Evolutionary conservation across 331 rosid species (phyloP), one percentile per base, ranked within the genome.

Genomic region (Malus hybrid): DNA sequence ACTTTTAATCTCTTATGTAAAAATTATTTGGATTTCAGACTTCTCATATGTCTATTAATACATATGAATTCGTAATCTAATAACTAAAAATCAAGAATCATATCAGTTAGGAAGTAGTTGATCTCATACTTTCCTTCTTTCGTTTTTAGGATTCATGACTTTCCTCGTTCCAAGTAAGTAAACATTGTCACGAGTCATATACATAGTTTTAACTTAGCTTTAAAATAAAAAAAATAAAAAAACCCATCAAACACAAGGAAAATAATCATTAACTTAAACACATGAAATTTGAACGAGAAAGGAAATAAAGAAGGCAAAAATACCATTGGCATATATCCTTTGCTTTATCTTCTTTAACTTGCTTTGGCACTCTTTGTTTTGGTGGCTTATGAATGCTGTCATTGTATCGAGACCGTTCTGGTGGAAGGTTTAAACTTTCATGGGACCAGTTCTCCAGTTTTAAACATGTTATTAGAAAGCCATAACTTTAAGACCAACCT

Each of bases 341-440:
- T 48, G 85, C 88, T 85, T 88, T 85, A 65, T 82, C 77, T 80
- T 87, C 93, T 88, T 91, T 85, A 82, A 83, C 84, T 84, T 83
- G 86, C 93, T 89, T 89, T 87, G 77, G 77, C 22, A 62, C 76
- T 84, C 82, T 82, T 82, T 84, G 65, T 31, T 80, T 73, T 80
- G 79, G 83, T 83, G 86, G 85, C 87, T 81, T 69, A 55, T 4
- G 69, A n/a, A 32, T 72, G 76, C 76, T 56, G 76, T 57, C 55
- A 76, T 71, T 64, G 65, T 39, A 67, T 54, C 55, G 24, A 80
- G 78, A 84, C 82, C 76, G 29, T 76, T 60, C 70, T 83, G 79
- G 80, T 39, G 46, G 46, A 3, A 39, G 46, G 13, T 39, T 39
- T 39, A 39, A 39, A 39, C 46, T 39, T 39, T 39, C 46, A 10